Evolutionary conservation across 495 filamentous ascomycete genomes (phyloP), one percentile per base, ranked within the genome.

Genomic region (Penicillium roqueforti): DNA sequence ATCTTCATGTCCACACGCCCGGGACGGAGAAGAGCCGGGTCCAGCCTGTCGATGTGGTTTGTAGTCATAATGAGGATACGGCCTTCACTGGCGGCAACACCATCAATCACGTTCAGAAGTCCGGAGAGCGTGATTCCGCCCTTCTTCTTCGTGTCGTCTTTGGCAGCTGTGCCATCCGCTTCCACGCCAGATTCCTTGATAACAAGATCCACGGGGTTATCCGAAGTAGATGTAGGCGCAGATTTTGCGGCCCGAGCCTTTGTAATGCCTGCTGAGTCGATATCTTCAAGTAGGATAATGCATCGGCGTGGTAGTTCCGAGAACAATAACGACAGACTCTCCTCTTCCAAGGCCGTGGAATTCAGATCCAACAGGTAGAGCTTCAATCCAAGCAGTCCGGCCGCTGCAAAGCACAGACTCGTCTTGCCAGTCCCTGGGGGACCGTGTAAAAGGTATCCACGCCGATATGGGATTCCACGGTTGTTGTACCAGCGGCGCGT

Each of bases 51-150:
- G 0, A 83, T 60, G 60, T 90, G 85, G 60, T 93, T 93, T 41
- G 89, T 91, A 3, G 88, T 92, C 87, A 93, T 92, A 56, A 93
- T 86, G 8, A 92, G 77, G 16, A 92, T 81, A 5, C 87, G 80
- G 11, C 88, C 89, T 65, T 92, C 87, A 47, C 83, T 82, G 1
- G 82, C 83, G 7, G 86, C 84, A n/a, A 91, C 86, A 14, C 89
- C 88, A 58, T 92, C 89, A 28, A 93, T 79, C 29, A 87, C 87
- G 57, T 92, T 93, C 36, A 93, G 73, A 10, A 93, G 71, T 0
- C 82, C 87, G 3, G 87, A 91, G 11, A 93, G 80, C 0, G 85
- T 86, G 53, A 83, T 66, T 10, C 71, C 68, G 2, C 63, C 52
- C 31, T 54, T 42, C 10, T 68, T 63, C 0, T 63, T 40, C 23